A percentile compares a stretch with the other conserved stretches of the same genome.
Conservation (phyloP, 345 rosid genomes). For the Microthlaspi erraticum region DNA sequence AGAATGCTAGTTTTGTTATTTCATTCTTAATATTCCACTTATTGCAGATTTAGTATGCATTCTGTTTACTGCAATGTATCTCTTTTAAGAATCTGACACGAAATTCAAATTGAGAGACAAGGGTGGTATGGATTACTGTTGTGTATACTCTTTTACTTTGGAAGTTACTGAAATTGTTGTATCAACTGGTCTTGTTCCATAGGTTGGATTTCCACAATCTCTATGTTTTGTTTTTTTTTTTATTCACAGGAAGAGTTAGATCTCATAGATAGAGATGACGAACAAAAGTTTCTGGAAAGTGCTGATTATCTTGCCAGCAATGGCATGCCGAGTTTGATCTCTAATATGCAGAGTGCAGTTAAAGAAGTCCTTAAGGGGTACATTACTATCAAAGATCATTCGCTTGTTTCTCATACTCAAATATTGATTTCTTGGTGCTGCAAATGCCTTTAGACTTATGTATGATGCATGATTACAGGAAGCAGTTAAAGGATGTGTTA, state of each 20-base stretch:
- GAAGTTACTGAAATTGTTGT: neutral
- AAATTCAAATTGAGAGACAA: slow-evolving; percentile 1
- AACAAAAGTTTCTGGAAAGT: slow-evolving; percentile 72
- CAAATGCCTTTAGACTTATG: slow-evolving; percentile 20
- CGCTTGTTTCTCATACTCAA: slow-evolving; percentile 8
- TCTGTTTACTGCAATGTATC: neutral
- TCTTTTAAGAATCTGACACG: slow-evolving; percentile 3
- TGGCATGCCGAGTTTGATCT: slow-evolving; percentile 63
- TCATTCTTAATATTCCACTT: neutral
- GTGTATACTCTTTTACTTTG: neutral
- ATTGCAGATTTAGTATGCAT: slow-evolving; percentile 13
- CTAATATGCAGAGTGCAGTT: slow-evolving; percentile 66
- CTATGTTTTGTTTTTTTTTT: neutral
- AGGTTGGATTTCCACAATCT: slow-evolving; percentile 11
- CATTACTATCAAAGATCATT: slow-evolving; percentile 11
- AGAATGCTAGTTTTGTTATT: neutral
- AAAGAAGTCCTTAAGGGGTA: slow-evolving; percentile 83
- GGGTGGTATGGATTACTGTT: neutral
- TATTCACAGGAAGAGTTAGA: slow-evolving; percentile 70
- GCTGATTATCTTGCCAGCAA: slow-evolving; percentile 80
- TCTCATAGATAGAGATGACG: slow-evolving; percentile 76
- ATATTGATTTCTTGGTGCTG: slow-evolving; percentile 12
- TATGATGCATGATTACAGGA: slow-evolving; percentile 55
- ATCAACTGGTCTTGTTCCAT: slow-evolving; percentile 3
- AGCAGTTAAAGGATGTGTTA: slow-evolving; percentile 74